Evolutionary conservation across 805 yeast genomes (phyloP), one percentile per base, ranked within the genome.

Genomic region (Candida coquimbonensis): DNA sequence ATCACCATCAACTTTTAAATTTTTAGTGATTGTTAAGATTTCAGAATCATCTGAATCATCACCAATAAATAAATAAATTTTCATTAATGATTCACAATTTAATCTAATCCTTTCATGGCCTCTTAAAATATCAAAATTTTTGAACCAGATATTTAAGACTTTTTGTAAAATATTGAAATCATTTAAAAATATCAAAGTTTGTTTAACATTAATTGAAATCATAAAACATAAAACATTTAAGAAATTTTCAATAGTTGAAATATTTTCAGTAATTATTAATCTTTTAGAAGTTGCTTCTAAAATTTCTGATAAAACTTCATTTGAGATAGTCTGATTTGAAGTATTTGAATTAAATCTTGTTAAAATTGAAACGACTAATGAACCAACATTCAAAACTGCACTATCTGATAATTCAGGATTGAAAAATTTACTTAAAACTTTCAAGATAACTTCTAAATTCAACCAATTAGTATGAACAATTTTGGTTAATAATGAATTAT

Each of bases 81-180:
- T 77, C 31, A 80, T 80, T 36, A 93, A 69, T 0, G 96, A 96
- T 27, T 75, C 59, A n/a, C 86, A 74, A 55, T 74, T 75, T 42
- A 69, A 78, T 50, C 77, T 72, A 41, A 90, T 87, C 47, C 79
- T 79, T 26, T 80, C 85, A 26, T 49, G 47, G 0, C 97, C 96
- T 49, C 91, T 72, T 36, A 90, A 76, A 2, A 83, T 79, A 54
- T 87, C 91, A 63, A 87, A 90, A 3, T 87, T 75, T 25, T 77
- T 78, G 41, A 91, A 74, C 98, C 98, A 93, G 43, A 85, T 81
- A 2, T 83, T 81, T 43, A 91, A 61, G 1, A 87, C 77, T 4
- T 74, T 63, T 24, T 67, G 67, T 13, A 47, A 25, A 9, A 89
- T 66, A 8, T 53, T 60, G 9, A 68, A 46, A 7, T 52, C 52